Percentiles rank a stretch among this genome's conserved stretches.
Evolutionary conservation across 2,329 filamentous ascomycete genomes (phyloP).

Genomic region (Hymenoscyphus scutula): DNA sequence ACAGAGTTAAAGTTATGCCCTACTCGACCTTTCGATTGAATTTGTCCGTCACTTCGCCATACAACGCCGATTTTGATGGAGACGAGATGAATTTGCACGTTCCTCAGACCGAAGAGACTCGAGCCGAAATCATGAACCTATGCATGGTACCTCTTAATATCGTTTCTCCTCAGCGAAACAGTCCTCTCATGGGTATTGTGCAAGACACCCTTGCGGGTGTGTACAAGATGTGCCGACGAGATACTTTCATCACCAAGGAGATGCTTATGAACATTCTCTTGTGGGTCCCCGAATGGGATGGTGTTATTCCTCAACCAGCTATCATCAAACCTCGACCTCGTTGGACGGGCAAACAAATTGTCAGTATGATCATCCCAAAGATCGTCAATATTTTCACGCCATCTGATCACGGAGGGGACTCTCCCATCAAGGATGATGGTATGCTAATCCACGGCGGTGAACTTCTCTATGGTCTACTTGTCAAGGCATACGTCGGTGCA

Average conservation of each 20-base stretch:
- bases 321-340: conserved; percentile 88
- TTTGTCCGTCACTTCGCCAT: conserved; percentile 93
- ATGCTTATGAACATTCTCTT: conserved; percentile 95
- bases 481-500: conserved; percentile 93
- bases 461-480: conserved; percentile 84
- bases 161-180: conserved; percentile 94
- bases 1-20: conserved; percentile 95
- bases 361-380: conserved; percentile 86
- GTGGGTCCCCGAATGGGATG: conserved; percentile 98
- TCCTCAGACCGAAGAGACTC: conserved; percentile 93
- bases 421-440: conserved; percentile 71
- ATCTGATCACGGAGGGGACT: conserved; percentile 57
- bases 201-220: conserved; percentile 95
- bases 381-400: conserved; percentile 76
- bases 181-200: conserved; percentile 98
- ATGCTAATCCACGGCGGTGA: conserved; percentile 83
- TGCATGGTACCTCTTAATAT: conserved; percentile 99
- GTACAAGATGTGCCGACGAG: conserved; percentile 93
- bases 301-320: conserved; percentile 87
- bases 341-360: conserved; percentile 98
- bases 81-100: conserved; percentile 99
- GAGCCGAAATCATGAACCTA: conserved; percentile 88
- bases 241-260: conserved; percentile 86
- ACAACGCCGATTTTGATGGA: conserved; percentile 99
- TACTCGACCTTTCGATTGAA: conserved; percentile 99